These are phyloP conservation scores for Oryza punctata DNA, from an alignment of 176 grass and related monocot genomes.

Conservation along the genomic window DNA sequence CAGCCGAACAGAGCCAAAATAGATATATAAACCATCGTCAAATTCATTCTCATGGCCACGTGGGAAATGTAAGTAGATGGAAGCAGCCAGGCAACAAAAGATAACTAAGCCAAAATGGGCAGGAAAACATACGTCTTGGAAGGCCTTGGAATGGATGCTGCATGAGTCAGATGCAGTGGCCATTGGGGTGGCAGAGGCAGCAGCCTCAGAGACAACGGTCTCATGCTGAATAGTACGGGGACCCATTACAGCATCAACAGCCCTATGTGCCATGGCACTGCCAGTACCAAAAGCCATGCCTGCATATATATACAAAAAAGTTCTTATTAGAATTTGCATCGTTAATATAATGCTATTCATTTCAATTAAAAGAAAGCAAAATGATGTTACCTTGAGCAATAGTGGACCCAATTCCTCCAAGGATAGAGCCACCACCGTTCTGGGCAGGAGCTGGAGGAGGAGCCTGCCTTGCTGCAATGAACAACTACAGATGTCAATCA, in stretches of 20 bases:
- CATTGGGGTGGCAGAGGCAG: conserved; percentile 42
- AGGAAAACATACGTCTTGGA: conserved; percentile 64
- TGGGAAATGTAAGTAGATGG: too few species aligned
- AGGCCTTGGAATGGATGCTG: conserved; percentile 61
- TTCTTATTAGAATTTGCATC: neutral
- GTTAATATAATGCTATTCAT: neutral
- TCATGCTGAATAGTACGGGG: conserved; percentile 85
- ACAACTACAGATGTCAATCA: neutral
- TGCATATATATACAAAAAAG: conserved; percentile 6
- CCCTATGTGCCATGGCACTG: conserved; percentile 77
- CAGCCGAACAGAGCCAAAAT: too few species aligned
- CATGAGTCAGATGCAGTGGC: conserved; percentile 54
- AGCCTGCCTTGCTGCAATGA: conserved; percentile 55
- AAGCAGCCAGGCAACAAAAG: neutral
- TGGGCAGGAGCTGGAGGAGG: conserved; percentile 70
- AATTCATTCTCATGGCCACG: neutral
- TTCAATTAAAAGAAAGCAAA: neutral
- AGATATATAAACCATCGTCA: neutral
- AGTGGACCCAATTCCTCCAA: conserved; percentile 79
- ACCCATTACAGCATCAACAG: conserved; percentile 81
- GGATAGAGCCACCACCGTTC: conserved; percentile 58
- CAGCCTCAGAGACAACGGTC: conserved; percentile 50
- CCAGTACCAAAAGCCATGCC: conserved; percentile 91
- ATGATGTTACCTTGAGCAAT: conserved; percentile 74
- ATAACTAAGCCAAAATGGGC: neutral